Evolutionary conservation across 73 alveolate species (phyloP).

Genomic region (Durusdinium trenchii): DNA sequence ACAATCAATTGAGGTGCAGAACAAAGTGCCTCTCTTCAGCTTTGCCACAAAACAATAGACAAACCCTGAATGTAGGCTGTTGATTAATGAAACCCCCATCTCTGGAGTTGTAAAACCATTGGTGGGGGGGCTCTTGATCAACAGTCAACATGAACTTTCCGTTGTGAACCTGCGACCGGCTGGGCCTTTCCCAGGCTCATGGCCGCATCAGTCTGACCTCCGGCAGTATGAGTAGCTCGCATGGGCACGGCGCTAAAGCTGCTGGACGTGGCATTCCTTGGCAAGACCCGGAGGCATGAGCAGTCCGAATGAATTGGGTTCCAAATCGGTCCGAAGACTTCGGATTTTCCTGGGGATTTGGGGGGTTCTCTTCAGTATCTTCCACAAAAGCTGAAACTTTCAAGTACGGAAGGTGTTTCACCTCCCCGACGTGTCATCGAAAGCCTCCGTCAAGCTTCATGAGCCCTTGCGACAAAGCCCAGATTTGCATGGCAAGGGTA

Average conservation of each 20-base stretch:
- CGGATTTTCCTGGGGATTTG: background rate
- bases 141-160: background rate
- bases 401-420: background rate
- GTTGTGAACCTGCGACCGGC: background rate
- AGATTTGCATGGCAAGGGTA: conserved; percentile 68
- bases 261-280: conserved; percentile 66
- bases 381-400: background rate
- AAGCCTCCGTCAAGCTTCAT: background rate
- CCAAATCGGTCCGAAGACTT: background rate
- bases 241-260: conserved; percentile 76
- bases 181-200: conserved; percentile 64
- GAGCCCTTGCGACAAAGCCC: conserved; percentile 84
- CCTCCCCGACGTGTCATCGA: background rate
- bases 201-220: conserved; percentile 90
- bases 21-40: no score
- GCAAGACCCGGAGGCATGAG: background rate
- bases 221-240: conserved; percentile 87
- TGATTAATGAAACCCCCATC: no score
- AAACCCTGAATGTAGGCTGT: no score
- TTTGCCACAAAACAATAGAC: no score
- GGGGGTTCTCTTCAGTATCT: background rate
- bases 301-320: background rate
- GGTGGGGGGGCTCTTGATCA: no score
- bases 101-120: no score
- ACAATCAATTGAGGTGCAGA: no score